Conservation (phyloP, 345 rosid species). For the Syzygium grande region DNA sequence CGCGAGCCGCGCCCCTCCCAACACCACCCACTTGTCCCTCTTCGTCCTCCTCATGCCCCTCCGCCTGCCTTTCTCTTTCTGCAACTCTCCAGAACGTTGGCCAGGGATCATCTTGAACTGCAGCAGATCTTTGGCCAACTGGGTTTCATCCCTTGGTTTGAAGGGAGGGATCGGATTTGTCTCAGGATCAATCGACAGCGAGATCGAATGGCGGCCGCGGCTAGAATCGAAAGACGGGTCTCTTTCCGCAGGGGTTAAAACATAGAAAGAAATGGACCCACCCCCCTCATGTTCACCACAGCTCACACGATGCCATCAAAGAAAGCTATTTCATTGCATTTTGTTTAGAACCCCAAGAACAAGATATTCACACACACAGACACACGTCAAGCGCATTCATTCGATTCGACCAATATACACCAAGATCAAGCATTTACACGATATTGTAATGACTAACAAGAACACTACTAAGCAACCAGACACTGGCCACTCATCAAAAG, state of each 20-base stretch:
- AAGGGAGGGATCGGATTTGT: not conserved
- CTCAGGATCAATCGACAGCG: not conserved
- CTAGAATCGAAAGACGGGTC: not conserved
- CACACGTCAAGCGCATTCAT: not conserved
- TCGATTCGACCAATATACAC: not conserved
- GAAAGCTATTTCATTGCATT: not conserved
- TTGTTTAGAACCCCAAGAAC: not conserved
- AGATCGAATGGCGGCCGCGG: not conserved
- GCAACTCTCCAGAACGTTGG: not conserved
- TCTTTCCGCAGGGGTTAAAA: not conserved
- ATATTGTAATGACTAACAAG: not conserved
- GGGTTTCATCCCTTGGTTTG: too few species aligned
- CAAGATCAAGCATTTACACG: not conserved
- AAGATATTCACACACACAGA: not conserved
- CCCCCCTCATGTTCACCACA: not conserved
- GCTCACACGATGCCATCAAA: not conserved
- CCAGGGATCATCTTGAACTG: not conserved
- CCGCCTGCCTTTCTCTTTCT: not conserved
- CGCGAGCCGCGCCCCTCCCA: too few species aligned
- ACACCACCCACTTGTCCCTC: not conserved
- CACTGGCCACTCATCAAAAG: not conserved
- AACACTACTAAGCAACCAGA: not conserved
- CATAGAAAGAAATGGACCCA: not conserved
- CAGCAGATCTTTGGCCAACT: not conserved
- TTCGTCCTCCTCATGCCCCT: not conserved